phyloP scores from a whole-genome alignment of 2,329 filamentous ascomycete species.

The Alternaria viburni region DNA sequence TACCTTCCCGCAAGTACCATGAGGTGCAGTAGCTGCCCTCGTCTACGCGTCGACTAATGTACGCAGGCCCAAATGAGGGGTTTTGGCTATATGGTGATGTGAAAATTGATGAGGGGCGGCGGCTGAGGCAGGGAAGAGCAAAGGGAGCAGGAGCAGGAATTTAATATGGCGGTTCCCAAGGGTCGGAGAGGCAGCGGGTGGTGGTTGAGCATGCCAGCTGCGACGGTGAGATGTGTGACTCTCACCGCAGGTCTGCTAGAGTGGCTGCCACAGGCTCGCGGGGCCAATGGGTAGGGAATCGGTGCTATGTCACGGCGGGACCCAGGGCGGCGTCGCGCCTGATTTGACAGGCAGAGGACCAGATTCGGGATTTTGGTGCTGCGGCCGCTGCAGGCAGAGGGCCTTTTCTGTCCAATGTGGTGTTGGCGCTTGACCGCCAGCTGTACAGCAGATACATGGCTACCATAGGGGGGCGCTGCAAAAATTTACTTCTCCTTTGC shows the following conservation, averaged over 20 bases:
- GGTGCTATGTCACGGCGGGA: constrained; percentile 24
- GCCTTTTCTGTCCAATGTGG: constrained; percentile 11
- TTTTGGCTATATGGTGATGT: constrained; percentile 3
- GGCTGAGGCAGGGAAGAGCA: neutral
- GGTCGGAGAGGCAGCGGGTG: neutral
- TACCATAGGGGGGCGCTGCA: constrained; percentile 24
- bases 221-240: constrained; percentile 20
- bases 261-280: constrained; percentile 25
- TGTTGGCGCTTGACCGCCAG: constrained; percentile 37
- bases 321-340: constrained; percentile 16
- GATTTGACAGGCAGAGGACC: constrained; percentile 24
- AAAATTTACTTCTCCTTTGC: constrained; percentile 9
- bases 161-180: neutral
- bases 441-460: constrained; percentile 10
- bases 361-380: constrained; percentile 25
- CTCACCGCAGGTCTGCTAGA: constrained; percentile 35
- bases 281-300: constrained; percentile 25
- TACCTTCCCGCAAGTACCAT: constrained; percentile 27
- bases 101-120: constrained; percentile 11
- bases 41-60: constrained; percentile 32
- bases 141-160: neutral
- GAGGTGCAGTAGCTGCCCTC: constrained; percentile 30
- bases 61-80: constrained; percentile 33
- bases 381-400: constrained; percentile 25
- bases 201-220: constrained; percentile 6